phyloP scores from a whole-genome alignment of 805 yeast genomes.

The Ogataea populi-albae region DNA sequence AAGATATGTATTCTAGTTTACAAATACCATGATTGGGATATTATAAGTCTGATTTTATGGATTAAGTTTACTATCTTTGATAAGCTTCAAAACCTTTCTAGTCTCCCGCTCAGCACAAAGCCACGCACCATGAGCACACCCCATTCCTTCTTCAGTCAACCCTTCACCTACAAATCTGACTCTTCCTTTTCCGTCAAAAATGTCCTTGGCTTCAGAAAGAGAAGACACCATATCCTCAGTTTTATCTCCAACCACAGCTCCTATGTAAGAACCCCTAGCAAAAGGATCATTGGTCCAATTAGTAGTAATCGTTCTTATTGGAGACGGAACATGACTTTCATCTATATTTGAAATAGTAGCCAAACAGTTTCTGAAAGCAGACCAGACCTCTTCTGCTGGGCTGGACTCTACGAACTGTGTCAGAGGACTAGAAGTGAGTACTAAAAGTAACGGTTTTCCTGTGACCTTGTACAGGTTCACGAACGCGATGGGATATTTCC shows the following conservation, averaged over 20 bases:
- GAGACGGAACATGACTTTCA: constrained; percentile 17
- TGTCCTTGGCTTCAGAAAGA: no score
- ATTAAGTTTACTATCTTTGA: no score
- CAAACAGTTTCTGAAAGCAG: constrained; percentile 41
- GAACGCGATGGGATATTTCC: constrained; percentile 30
- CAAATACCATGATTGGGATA: no score
- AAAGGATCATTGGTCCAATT: constrained; percentile 50
- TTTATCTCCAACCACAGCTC: constrained; percentile 41
- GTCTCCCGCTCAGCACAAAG: constrained; percentile 50
- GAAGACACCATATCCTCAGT: constrained; percentile 33
- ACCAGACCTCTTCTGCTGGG: constrained; percentile 29
- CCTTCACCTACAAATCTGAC: constrained; percentile 58
- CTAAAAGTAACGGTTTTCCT: constrained; percentile 38
- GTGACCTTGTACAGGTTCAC: constrained; percentile 27
- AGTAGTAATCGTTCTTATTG: constrained; percentile 33
- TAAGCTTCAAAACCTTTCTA: constrained; percentile 8
- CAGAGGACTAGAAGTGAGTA: constrained; percentile 47
- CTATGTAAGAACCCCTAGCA: constrained; percentile 47
- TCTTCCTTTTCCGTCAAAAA: constrained; percentile 31
- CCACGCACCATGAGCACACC: constrained; percentile 57
- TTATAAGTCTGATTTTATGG: no score
- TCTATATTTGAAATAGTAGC: constrained; percentile 36
- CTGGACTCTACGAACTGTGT: constrained; percentile 44
- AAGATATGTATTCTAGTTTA: no score
- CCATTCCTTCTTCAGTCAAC: constrained; percentile 47